Conservation (phyloP, 805 yeast species). For the Candida boleticola region DNA sequence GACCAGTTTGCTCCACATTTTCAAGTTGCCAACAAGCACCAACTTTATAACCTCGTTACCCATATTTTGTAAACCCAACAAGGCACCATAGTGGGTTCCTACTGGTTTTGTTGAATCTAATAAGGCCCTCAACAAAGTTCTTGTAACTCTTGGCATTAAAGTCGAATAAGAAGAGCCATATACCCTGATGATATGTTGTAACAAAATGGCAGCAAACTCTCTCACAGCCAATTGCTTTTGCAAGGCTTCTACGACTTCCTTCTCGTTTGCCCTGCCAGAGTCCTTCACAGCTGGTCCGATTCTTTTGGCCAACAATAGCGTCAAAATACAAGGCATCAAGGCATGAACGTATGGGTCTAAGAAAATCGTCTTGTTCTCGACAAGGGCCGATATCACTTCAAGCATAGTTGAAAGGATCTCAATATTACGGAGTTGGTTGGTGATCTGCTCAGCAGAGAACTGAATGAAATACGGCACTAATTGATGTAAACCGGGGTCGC, state of each 20-base stretch:
- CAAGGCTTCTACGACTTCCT: conserved; percentile 26
- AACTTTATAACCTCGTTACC: conserved; percentile 89
- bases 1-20: conserved; percentile 72
- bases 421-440: conserved; percentile 77
- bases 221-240: conserved; percentile 60
- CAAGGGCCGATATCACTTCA: conserved; percentile 80
- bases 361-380: conserved; percentile 80
- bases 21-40: conserved; percentile 77
- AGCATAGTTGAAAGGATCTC: conserved; percentile 77
- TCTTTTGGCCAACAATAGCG: conserved; percentile 82
- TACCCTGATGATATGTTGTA: conserved; percentile 72
- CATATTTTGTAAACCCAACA: conserved; percentile 76
- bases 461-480: conserved; percentile 95
- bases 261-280: conserved; percentile 20
- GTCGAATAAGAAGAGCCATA: conserved; percentile 88
- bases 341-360: conserved; percentile 96
- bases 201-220: conserved; percentile 81
- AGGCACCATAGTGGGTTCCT: conserved; percentile 91
- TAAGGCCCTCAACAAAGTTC: conserved; percentile 89
- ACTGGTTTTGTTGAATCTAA: conserved; percentile 78
- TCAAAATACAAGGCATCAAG: conserved; percentile 92
- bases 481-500: conserved; percentile 96
- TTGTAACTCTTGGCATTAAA: conserved; percentile 86
- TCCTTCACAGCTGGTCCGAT: conserved; percentile 58
- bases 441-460: conserved; percentile 91